Percentiles rank a stretch among this genome's conserved stretches.
phyloP scores from a whole-genome alignment of 208 protist species.

The Herpetomonas samuelpessoai region DNA sequence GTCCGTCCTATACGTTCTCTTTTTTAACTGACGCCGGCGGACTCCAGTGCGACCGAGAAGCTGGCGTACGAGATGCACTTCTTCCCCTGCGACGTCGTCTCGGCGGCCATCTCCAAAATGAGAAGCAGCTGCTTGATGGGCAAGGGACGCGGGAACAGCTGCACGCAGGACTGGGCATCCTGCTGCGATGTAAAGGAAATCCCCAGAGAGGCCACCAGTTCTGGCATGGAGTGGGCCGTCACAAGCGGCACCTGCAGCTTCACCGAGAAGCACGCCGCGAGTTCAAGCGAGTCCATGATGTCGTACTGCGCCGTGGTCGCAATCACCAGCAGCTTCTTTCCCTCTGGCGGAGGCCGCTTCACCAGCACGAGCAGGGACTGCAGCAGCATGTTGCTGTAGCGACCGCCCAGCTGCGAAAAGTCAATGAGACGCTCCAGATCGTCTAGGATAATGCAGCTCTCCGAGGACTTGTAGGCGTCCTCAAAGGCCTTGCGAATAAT shows the following conservation, averaged over 20 bases:
- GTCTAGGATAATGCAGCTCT: conserved; percentile 97
- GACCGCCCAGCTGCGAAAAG: conserved; percentile 96
- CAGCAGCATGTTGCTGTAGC: conserved; percentile 98
- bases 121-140: conserved; percentile 85
- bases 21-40: conserved; percentile 33
- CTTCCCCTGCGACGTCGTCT: conserved; percentile 22
- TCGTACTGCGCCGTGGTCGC: conserved; percentile 91
- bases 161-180: conserved; percentile 27
- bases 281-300: conserved; percentile 91
- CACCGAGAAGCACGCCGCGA: conserved; percentile 90
- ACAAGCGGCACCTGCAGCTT: conserved; percentile 66
- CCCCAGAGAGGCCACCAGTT: conserved; percentile 38
- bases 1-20: too few relatives aligned
- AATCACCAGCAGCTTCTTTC: conserved; percentile 94
- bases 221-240: conserved; percentile 28
- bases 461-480: conserved; percentile 97
- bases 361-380: conserved; percentile 96
- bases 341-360: conserved; percentile 91
- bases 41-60: conserved; percentile 55
- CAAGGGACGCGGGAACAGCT: conserved; percentile 29
- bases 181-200: conserved; percentile 36
- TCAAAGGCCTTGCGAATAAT: conserved; percentile 97
- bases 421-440: conserved; percentile 97
- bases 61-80: conserved; percentile 37
- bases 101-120: conserved; percentile 77